Evolutionary conservation across 176 grass and related monocot genomes (phyloP).

Genomic region (Coix lacrymajobi): DNA sequence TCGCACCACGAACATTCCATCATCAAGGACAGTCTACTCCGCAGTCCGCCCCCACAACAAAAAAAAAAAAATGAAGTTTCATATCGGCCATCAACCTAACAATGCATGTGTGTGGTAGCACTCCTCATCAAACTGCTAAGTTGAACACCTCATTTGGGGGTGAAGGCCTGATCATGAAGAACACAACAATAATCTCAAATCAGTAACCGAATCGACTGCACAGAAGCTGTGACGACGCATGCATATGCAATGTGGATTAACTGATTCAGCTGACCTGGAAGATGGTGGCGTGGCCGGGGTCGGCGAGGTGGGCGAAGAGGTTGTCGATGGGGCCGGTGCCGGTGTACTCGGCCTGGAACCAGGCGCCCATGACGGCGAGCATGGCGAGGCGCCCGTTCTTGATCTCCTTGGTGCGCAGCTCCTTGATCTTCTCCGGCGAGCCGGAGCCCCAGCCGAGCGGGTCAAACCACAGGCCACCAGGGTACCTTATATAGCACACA

Average conservation of each 20-base stretch:
- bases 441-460: conserved; percentile 77
- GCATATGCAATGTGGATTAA: not conserved
- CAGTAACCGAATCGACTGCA: not conserved
- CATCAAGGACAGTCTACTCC: conserved; percentile 8
- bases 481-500: conserved; percentile 39
- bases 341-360: conserved; percentile 88
- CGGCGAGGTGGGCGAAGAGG: conserved; percentile 92
- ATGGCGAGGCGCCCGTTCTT: conserved; percentile 97
- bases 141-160: conserved; percentile 56
- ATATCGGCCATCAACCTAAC: not conserved
- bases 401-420: conserved; percentile 94
- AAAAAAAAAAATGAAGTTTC: not conserved
- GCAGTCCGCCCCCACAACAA: not conserved
- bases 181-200: not conserved
- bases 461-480: conserved; percentile 91
- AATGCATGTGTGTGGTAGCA: conserved; percentile 12
- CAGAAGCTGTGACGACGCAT: not conserved
- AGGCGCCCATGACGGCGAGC: conserved; percentile 95
- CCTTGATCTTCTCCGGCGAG: conserved; percentile 71
- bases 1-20: conserved; percentile 22
- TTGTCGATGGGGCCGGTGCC: conserved; percentile 95
- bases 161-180: conserved; percentile 56
- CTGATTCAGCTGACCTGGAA: conserved; percentile 51
- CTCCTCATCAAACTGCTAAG: not conserved
- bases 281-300: conserved; percentile 79